phyloP scores from a whole-genome alignment of 805 yeast genomes.

The Jamesozyma hellenica region DNA sequence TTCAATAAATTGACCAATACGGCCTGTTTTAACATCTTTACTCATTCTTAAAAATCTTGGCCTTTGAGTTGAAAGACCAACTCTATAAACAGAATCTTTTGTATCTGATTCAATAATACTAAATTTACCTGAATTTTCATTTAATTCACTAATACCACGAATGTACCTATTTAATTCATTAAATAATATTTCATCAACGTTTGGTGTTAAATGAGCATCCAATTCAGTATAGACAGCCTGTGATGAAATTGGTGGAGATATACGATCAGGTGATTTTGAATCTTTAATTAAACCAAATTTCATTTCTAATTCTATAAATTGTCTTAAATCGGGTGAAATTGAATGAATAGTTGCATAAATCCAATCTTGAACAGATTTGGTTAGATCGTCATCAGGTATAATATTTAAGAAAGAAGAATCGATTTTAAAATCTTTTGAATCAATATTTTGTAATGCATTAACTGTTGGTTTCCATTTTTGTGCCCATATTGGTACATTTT shows the following conservation, averaged over 20 bases:
- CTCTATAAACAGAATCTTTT: slow-evolving; percentile 53
- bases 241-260: slow-evolving; percentile 56
- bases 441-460: slow-evolving; percentile 26
- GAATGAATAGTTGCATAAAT: slow-evolving; percentile 70
- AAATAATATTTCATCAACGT: slow-evolving; percentile 54
- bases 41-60: slow-evolving; percentile 59
- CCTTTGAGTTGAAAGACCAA: slow-evolving; percentile 51
- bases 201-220: slow-evolving; percentile 52
- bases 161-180: slow-evolving; percentile 46
- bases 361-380: slow-evolving; percentile 81
- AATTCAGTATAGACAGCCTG: slow-evolving; percentile 54
- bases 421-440: slow-evolving; percentile 25
- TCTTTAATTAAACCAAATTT: slow-evolving; percentile 66
- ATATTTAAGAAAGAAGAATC: slow-evolving; percentile 48
- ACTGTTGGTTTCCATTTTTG: slow-evolving; percentile 51
- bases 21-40: slow-evolving; percentile 55
- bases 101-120: slow-evolving; percentile 51
- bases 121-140: slow-evolving; percentile 45
- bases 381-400: slow-evolving; percentile 68
- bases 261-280: slow-evolving; percentile 49
- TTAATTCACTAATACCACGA: slow-evolving; percentile 42
- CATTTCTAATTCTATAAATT: slow-evolving; percentile 61
- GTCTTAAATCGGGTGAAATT: slow-evolving; percentile 41
- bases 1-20: slow-evolving; percentile 58
- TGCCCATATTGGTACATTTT: slow-evolving; percentile 75